Percentiles rank a stretch among this genome's conserved stretches.
phyloP scores from a whole-genome alignment of 306 rosid genomes.

The Dalbergia cochinchinensis region DNA sequence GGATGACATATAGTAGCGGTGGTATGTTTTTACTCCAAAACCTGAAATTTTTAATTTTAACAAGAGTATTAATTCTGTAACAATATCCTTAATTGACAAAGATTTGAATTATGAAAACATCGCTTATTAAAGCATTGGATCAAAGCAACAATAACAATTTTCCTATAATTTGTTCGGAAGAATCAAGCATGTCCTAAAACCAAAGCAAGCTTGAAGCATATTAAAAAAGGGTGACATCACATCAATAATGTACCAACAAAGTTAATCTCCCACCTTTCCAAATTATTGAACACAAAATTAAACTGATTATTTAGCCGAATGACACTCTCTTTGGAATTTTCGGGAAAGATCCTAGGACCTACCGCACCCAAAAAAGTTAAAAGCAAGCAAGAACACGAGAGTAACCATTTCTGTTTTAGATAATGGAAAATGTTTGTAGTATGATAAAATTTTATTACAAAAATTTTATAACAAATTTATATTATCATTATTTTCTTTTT shows the following conservation, averaged over 20 bases:
- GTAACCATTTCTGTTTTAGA: background rate
- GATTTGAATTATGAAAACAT: too few species aligned
- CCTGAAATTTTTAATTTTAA: background rate
- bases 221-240: slow-evolving; percentile 25
- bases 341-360: background rate
- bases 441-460: too few species aligned
- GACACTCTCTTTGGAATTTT: slow-evolving; percentile 22
- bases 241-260: background rate
- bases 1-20: background rate
- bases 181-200: background rate
- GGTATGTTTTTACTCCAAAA: too few species aligned
- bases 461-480: too few species aligned
- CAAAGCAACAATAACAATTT: background rate
- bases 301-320: background rate
- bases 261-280: background rate
- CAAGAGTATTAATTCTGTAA: too few species aligned
- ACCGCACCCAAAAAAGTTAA: slow-evolving; percentile 13
- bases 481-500: too few species aligned
- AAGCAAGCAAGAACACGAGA: too few species aligned
- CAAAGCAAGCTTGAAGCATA: background rate
- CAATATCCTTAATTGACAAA: too few species aligned
- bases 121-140: too few species aligned
- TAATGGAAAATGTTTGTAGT: too few species aligned
- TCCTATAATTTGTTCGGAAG: background rate
- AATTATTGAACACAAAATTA: background rate